Evolutionary conservation across 192 early-diverging fungal genomes (phyloP).

Genomic region (Entophlyctis helioformis): DNA sequence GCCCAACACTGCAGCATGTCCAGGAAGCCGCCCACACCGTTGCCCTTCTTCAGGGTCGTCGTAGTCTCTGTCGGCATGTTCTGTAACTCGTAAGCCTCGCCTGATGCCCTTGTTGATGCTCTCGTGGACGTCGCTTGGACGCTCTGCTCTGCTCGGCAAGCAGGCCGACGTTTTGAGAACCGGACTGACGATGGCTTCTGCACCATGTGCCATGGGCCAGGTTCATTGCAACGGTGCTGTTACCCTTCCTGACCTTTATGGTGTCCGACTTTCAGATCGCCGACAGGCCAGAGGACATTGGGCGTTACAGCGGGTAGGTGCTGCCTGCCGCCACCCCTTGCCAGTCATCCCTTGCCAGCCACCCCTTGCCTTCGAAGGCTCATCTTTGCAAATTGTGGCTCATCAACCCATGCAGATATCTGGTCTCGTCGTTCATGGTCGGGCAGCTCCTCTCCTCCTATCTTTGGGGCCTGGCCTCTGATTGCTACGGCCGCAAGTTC

Average conservation of each 20-base stretch:
- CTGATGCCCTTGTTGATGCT: no score
- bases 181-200: no score
- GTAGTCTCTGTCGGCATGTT: constrained; percentile 1
- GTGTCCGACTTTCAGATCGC: constrained; percentile 49
- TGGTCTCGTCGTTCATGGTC: constrained; percentile 9
- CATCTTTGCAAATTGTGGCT: no score
- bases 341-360: no score
- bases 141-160: no score
- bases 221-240: constrained; percentile 7
- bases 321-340: constrained; percentile 5
- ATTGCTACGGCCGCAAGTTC: constrained; percentile 49
- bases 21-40: constrained; percentile 1
- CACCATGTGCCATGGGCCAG: background rate
- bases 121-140: no score
- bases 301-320: constrained; percentile 42
- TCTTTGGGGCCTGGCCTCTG: constrained; percentile 60
- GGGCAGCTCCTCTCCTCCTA: constrained; percentile 22
- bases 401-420: no score
- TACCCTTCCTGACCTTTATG: constrained; percentile 10
- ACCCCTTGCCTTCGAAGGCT: no score
- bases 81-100: constrained; percentile 1
- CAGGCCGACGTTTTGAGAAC: no score
- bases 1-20: no score
- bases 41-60: background rate
- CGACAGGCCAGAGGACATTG: constrained; percentile 59